Base-by-base conservation (phyloP, 352 stramenopile species). In the Phytophthora cryptogea region DNA sequence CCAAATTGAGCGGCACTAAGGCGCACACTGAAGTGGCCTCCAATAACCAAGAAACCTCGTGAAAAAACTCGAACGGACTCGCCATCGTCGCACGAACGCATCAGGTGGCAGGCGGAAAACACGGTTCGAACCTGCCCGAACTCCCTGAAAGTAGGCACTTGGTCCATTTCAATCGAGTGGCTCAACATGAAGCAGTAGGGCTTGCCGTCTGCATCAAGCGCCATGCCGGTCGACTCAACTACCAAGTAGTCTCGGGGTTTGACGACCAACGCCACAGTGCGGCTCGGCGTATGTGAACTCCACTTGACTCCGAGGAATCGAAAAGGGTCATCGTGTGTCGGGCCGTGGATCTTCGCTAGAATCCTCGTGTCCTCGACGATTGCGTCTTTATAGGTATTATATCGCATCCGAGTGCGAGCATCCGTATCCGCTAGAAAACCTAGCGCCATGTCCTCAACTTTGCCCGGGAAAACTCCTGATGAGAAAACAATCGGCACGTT, bases 291-390 rank as follows among this genome's bases (percentile, higher is more conserved):
- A 5, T 49, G 58, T 8, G 59, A 58, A 37, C 61, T 65, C 76
- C 76, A 86, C 33, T 86, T 86, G 59, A 86, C 40, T 6, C 70
- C 70, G 9, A 83, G 59, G 37, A 80, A 83, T 5, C 68, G 73
- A 45, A 78, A 78, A 13, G 76, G 73, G 33, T 78, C 69, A 14
- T 68, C 64, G 16, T 48, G 36, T 5, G 59, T 68, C 7, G 64
- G 64, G 3, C 53, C 53, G 2, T 59, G 51, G 23, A 72, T 66
- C 17, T 64, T 35, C 3, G 64, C 53, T 2, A 72, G 52, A 32
- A 72, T 68, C 28, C 58, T 53, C 36, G 50, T 47, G 26, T 72
- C 58, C n/a, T 72, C 58, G 4, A 57, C 50, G 3, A 68, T 20
- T 4, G 35, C 32, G 1, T 72, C 63, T 23, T 72, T 72, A 8